These are phyloP conservation scores for Termitomyces heimii DNA, from an alignment of 768 basidiomycete genomes.

Conservation along the genomic window DNA sequence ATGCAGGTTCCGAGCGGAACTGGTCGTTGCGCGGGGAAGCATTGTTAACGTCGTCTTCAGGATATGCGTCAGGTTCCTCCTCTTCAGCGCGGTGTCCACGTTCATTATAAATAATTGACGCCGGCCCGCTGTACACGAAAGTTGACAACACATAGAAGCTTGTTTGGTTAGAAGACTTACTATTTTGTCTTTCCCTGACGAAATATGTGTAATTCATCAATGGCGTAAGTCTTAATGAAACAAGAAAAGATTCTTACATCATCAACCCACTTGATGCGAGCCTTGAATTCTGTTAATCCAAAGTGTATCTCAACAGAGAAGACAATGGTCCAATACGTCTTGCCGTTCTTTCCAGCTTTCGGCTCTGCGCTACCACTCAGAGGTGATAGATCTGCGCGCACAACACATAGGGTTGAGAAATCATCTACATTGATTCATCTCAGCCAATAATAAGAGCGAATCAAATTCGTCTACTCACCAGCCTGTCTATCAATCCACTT, in stretches of 20 bases:
- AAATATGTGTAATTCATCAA: not conserved
- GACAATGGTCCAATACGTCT: constrained; percentile 78
- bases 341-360: constrained; percentile 57
- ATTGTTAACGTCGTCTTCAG: constrained; percentile 51
- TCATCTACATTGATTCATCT: constrained; percentile 33
- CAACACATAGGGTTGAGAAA: constrained; percentile 74
- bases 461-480: constrained; percentile 26
- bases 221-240: not conserved
- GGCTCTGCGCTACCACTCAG: constrained; percentile 66
- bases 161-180: constrained; percentile 33
- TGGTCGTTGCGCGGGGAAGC: constrained; percentile 34
- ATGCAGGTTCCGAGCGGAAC: constrained; percentile 39
- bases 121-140: constrained; percentile 54
- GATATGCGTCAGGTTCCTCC: constrained; percentile 59
- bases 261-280: constrained; percentile 78
- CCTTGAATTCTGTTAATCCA: constrained; percentile 76
- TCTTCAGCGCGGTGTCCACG: constrained; percentile 69
- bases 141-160: not conserved
- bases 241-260: constrained; percentile 41
- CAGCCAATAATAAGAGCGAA: not conserved
- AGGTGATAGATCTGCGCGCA: constrained; percentile 72
- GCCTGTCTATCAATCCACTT: constrained; percentile 68
- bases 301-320: constrained; percentile 84
- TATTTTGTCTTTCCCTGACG: constrained; percentile 63
- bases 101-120: constrained; percentile 78